Evolutionary conservation across 2,329 filamentous ascomycete genomes (phyloP), one percentile per base, ranked within the genome.

Genomic region (Pleurostoma richardsiae): DNA sequence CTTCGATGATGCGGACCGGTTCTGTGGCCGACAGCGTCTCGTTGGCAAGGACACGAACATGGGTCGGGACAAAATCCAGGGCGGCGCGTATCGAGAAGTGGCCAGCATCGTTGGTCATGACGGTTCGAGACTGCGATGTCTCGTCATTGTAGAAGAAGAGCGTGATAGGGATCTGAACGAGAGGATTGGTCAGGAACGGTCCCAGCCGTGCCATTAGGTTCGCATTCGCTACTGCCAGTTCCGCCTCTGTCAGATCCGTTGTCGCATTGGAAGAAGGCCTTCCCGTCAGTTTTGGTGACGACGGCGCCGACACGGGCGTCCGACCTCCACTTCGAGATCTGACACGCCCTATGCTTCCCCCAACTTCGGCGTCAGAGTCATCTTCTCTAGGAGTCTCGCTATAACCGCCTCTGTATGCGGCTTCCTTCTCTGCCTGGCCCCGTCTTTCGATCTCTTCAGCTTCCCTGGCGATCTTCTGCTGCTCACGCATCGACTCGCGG

Each of bases 101-200:
- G 0, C 94, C 94, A 1, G 88, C 83, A 30, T 94, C 86, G 59
- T 96, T 86, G 0, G 95, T 99, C 52, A 80, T 78, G 4, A 96
- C 82, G 1, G 88, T 96, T 44, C 86, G 80, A 29, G 92, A 95
- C 56, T 90, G 85, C 1, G 92, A 96, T 43, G 83, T 77, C 3
- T 77, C 69, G 10, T 95, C 83, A 57, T 97, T 94, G 69, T 95
- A 99, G 66, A 99, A 97, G 72, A 97, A 96, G 1, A 96, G 74
- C 0, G 90, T 96, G 45, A 99, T 85, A 1, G 91, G 85, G 26
- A 83, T 79, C 43, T 86, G 80, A 1, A 85, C 81, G 47, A 91
- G 72, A 0, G 94, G 90, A 39, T 85, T 91, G 1, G 90, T 90
- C 69, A 99, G 79, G 62, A 99, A 99, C 0, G 94, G 94, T 10